Conservation (phyloP, 2,329 filamentous ascomycete species). For the Aspergillus amoenus region DNA sequence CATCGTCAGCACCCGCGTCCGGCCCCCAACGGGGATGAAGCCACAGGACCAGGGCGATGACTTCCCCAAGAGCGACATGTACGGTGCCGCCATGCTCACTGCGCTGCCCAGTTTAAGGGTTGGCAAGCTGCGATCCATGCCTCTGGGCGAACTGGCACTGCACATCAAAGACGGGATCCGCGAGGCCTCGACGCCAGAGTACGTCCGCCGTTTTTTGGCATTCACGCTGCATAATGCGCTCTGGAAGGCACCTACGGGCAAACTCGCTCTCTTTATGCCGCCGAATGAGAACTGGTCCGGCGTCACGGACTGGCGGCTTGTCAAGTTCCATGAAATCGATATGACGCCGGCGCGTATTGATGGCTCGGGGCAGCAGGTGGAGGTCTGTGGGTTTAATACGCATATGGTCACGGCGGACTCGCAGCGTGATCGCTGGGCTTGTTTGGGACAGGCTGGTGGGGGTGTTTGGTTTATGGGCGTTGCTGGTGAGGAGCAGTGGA, state of each 20-base stretch:
- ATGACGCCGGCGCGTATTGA: not conserved
- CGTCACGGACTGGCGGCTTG: not conserved
- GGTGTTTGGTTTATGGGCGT: not conserved
- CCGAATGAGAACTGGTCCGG: not conserved
- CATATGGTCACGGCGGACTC: not conserved
- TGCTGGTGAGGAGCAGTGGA: not conserved
- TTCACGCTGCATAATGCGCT: not conserved
- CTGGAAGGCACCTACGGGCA: not conserved
- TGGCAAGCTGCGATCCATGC: not conserved
- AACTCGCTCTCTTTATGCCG: not conserved
- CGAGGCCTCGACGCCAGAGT: not conserved
- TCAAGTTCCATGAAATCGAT: not conserved
- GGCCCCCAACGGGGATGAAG: not conserved
- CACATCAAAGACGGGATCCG: not conserved
- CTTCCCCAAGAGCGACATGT: not conserved
- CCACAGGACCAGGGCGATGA: not conserved
- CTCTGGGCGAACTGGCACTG: not conserved
- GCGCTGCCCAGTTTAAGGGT: not conserved
- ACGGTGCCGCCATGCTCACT: not conserved
- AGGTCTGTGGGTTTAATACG: not conserved
- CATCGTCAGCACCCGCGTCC: not conserved
- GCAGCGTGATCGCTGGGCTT: not conserved
- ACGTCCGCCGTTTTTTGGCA: not conserved
- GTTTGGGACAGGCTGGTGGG: not conserved
- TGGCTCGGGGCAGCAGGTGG: not conserved